A percentile compares a stretch with the other conserved stretches of the same genome.
Evolutionary conservation across 2,329 filamentous ascomycete genomes (phyloP).

Genomic region (Lasiodiplodia gonubiensis): DNA sequence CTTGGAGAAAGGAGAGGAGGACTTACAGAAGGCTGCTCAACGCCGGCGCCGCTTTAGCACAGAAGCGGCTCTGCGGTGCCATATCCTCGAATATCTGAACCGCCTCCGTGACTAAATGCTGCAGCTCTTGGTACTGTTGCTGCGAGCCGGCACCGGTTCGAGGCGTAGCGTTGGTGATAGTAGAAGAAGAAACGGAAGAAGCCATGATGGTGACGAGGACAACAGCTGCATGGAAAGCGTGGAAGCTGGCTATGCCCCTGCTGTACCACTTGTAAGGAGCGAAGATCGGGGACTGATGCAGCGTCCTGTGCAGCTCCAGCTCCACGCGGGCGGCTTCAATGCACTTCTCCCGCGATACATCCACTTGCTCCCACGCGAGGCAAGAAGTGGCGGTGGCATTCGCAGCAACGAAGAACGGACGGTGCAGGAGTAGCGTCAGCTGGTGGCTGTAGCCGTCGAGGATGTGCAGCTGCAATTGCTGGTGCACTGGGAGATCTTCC

Average conservation of each 20-base stretch:
- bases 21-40: neutral
- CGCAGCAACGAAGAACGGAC: neutral
- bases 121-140: neutral
- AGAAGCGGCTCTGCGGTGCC: neutral
- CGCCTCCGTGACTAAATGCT: neutral
- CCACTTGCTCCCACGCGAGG: neutral
- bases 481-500: neutral
- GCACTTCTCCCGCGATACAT: neutral
- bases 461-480: constrained; percentile 8
- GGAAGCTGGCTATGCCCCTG: neutral
- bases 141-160: neutral
- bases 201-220: neutral
- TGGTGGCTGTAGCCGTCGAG: constrained; percentile 25
- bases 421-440: constrained; percentile 12
- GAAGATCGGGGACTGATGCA: neutral
- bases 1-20: neutral
- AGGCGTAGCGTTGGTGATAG: neutral
- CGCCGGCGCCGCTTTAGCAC: neutral
- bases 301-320: constrained; percentile 6
- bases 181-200: neutral
- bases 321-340: constrained; percentile 11
- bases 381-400: neutral
- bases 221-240: neutral
- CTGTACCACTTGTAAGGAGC: neutral
- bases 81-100: neutral